Evolutionary conservation across 768 basidiomycete species (phyloP).

Genomic region (Lanmaoa rubissima): DNA sequence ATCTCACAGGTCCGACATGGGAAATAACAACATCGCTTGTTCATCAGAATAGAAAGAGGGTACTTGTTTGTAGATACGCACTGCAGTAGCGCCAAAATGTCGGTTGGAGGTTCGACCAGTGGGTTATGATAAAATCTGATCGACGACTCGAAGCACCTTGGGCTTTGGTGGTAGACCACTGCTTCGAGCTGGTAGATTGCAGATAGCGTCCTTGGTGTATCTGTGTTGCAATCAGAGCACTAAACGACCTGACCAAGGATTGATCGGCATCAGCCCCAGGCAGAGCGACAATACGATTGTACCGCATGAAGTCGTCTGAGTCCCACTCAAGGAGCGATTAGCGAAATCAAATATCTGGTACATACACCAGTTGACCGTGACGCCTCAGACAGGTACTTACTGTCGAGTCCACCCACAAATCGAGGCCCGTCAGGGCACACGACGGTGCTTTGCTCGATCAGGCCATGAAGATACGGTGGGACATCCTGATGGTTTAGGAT

Average conservation of each 20-base stretch:
- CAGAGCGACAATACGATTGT: background rate
- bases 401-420: background rate
- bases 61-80: background rate
- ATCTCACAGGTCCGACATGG: background rate
- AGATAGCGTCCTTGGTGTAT: background rate
- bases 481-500: too few relatives aligned
- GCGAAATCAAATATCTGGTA: background rate
- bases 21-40: background rate
- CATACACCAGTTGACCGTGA: background rate
- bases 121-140: background rate
- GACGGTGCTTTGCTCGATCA: background rate
- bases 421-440: too few relatives aligned
- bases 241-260: background rate
- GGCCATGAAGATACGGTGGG: too few relatives aligned
- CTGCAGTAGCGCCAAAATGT: background rate
- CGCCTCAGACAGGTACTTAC: too few relatives aligned
- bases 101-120: background rate
- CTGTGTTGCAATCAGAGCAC: background rate
- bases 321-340: background rate
- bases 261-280: background rate
- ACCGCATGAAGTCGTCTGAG: background rate
- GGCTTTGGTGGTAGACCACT: too few relatives aligned
- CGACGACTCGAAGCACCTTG: background rate
- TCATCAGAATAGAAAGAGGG: background rate
- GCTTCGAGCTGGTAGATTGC: background rate